Evolutionary conservation across 495 filamentous ascomycete genomes (phyloP).

Genomic region (Annulohypoxylon bovei): DNA sequence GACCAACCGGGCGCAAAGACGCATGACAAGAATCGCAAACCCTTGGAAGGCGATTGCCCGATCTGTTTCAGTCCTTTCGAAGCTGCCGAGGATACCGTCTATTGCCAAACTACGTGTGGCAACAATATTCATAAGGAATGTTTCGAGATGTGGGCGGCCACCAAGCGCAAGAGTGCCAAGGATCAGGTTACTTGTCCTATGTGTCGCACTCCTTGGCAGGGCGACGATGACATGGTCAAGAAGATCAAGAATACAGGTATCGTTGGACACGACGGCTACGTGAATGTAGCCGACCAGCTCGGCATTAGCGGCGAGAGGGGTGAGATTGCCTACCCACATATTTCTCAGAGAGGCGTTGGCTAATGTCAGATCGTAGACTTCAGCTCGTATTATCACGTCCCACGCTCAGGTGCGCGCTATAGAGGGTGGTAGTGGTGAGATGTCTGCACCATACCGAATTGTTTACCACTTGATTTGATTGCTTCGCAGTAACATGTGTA

Average conservation of each 20-base stretch:
- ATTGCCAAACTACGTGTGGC: slow-evolving; percentile 77
- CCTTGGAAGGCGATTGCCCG: slow-evolving; percentile 77
- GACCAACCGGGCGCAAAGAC: slow-evolving; percentile 1
- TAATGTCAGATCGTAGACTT: slow-evolving; percentile 9
- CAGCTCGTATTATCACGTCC: slow-evolving; percentile 19
- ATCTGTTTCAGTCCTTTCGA: slow-evolving; percentile 81
- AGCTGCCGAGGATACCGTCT: slow-evolving; percentile 67
- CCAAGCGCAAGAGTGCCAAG: slow-evolving; percentile 52
- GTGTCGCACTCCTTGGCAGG: slow-evolving; percentile 70
- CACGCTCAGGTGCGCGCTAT: background rate
- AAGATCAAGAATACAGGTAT: slow-evolving; percentile 55
- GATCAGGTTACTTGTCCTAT: slow-evolving; percentile 70
- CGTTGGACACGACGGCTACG: slow-evolving; percentile 67
- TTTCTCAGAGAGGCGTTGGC: background rate
- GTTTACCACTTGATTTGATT: background rate
- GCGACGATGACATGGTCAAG: slow-evolving; percentile 59
- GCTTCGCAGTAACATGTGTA: background rate
- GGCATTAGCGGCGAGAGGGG: slow-evolving; percentile 67
- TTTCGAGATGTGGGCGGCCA: slow-evolving; percentile 75
- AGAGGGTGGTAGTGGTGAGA: background rate
- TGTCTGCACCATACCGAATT: background rate
- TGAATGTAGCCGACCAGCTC: slow-evolving; percentile 71
- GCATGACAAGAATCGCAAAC: slow-evolving; percentile 53
- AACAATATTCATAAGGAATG: slow-evolving; percentile 81
- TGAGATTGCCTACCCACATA: slow-evolving; percentile 36